Percentiles rank a stretch among this genome's conserved stretches.
phyloP scores from a whole-genome alignment of 345 rosid species.

The Microthlaspi erraticum region DNA sequence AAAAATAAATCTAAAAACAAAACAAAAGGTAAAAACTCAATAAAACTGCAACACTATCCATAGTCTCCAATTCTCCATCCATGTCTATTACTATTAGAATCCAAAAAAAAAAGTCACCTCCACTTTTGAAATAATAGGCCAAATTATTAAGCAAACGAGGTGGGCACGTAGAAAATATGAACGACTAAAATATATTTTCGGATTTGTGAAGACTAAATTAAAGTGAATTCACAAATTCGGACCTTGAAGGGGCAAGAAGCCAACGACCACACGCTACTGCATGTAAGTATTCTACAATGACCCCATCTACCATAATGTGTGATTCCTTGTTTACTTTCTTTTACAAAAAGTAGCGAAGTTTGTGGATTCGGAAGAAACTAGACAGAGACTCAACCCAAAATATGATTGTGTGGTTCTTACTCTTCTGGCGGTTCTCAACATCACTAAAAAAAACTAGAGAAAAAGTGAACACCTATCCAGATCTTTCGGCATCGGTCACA shows the following conservation, averaged over 20 bases:
- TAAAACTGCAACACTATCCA: neutral
- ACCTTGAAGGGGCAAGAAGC: conserved; percentile 32
- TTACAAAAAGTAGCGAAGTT: conserved; percentile 15
- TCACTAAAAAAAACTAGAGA: neutral
- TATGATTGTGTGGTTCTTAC: conserved; percentile 14
- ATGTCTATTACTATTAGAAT: neutral
- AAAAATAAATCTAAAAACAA: neutral
- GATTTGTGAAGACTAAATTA: neutral
- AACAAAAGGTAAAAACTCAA: neutral
- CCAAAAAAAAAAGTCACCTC: neutral
- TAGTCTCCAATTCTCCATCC: neutral
- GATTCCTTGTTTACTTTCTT: neutral
- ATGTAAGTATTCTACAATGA: conserved; percentile 13
- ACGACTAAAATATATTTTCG: neutral
- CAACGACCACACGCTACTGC: neutral
- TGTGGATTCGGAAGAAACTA: neutral
- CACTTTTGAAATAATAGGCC: neutral
- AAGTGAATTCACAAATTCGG: conserved; percentile 15
- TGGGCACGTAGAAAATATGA: conserved; percentile 17
- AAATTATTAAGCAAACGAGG: conserved; percentile 14
- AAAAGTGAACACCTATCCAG: neutral
- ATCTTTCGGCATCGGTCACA: too few species aligned
- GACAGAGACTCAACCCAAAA: conserved; percentile 8
- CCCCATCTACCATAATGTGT: conserved; percentile 15
- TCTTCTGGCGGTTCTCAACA: neutral